Base-by-base conservation (phyloP, 306 rosid genomes). In the Dicorynia guianensis region DNA sequence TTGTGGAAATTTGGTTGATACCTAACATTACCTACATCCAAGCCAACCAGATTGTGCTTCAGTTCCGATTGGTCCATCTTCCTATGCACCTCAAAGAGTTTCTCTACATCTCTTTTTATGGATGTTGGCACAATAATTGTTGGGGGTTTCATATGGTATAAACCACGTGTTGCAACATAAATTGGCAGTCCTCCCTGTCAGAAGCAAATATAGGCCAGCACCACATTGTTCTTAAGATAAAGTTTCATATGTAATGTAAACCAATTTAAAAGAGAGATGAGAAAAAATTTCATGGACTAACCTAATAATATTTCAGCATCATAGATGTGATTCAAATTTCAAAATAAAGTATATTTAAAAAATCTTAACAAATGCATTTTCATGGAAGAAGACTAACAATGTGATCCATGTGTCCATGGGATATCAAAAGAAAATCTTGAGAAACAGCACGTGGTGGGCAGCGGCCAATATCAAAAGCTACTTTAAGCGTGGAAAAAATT, bases 321-420 rank as follows among this genome's bases (percentile, higher is more conserved):
- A 44, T 30, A 56, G 36, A 42, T 33, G 33, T 58, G 39, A 49
- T 67, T 49, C n/a, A 55, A 39, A 61, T 70, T n/a, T 53, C 50
- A 49, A 4, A 50, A 64, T 48, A 46, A 46, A 46, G 53, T 3
- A 13, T 70, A 25, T 25, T 25, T 25, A 25, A 2, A 25, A 25
- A 25, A 58, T 15, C 77, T 33, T 43, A 7, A 7, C 5, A 38
- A 2, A n/a, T 36, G 56, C 33, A 48, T 71, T 64, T 63, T 8
- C 6, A 36, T 9, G 46, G 69, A 66, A 34, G 19, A 77, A 40
- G 58, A 36, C 92, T 81, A 77, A 95, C 98, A 60, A 95, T 95
- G 90, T 92, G 98, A 83, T 95, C 98, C 97, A 95, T 87, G 80
- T 95, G 98, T 18, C 90, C 90, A 83, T 92, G 98, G n/a, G 98